Base-by-base conservation (phyloP, 2,329 filamentous ascomycete species). In the Colletotrichum filicis region DNA sequence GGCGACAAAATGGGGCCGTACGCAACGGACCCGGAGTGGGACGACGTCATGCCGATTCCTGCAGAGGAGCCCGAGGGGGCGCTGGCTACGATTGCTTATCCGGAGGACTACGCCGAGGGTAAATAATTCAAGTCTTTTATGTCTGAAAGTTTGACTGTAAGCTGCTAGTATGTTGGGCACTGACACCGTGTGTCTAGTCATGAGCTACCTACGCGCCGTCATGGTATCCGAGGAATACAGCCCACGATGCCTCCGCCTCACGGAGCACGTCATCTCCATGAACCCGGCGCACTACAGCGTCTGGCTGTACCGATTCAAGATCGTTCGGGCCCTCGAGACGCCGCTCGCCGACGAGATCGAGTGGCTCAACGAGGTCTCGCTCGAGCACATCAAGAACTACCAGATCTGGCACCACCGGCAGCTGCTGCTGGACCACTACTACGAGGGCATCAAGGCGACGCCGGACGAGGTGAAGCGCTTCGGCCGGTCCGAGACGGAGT, bases 251-350 rank as follows among this genome's bases (percentile, higher is more conserved):
- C 88, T 99, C 56, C 89, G 87, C 37, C 90, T 99, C 74, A 99
- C 97, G 5, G 93, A 95, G 80, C 92, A 96, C 82, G 92, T 99
- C 80, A 98, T 99, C 80, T 87, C 88, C 73, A 92, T 98, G 89
- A 99, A 99, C 83, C 94, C 97, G 19, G 95, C 97, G 1, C 97
- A 99, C 85, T 99, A 99, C 85, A 99, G 97, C 19, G 96, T 98
- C 74, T 99, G 97, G 97, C 91, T 98, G 26, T 99, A 97, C 86
- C 93, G 97, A 74, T 95, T 95, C 77, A 91, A 92, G 79, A 93
- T 93, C 66, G 84, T 98, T 61, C 89, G 92, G 75, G 87, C 90
- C 3, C 86, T 97, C 30, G 82, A 89, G 60, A 87, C 92, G 60
- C 85, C 92, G 67, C 85, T 97, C 57, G 83, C 86, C 2, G 88